A percentile compares a stretch with the other conserved stretches of the same genome.
Evolutionary conservation across 2,329 filamentous ascomycete genomes (phyloP).

Genomic region (Scortechinia acanthostroma): DNA sequence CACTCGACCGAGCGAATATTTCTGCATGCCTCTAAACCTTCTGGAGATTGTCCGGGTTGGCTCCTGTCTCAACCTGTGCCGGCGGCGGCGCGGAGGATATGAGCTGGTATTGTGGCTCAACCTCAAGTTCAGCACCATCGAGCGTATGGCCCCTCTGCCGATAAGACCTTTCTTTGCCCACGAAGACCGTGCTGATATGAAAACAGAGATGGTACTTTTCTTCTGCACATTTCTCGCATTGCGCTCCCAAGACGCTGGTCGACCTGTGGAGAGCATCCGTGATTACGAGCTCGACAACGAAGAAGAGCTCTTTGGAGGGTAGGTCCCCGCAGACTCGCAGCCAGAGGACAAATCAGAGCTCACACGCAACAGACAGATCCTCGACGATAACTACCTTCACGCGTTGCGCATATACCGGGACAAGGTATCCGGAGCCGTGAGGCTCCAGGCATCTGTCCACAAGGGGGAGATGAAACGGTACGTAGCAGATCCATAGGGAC

Average conservation of each 20-base stretch:
- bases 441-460: conserved; percentile 46
- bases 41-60: conserved; percentile 28
- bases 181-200: not conserved
- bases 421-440: conserved; percentile 35
- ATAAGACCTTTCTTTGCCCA: conserved; percentile 3
- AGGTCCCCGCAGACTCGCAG: conserved; percentile 8
- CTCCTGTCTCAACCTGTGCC: conserved; percentile 27
- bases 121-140: conserved; percentile 43
- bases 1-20: conserved; percentile 24
- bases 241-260: conserved; percentile 41
- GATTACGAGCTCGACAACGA: conserved; percentile 39
- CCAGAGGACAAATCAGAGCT: conserved; percentile 5
- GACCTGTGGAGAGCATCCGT: conserved; percentile 26
- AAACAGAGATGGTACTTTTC: conserved; percentile 43
- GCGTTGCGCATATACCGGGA: conserved; percentile 46
- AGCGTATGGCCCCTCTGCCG: conserved; percentile 27
- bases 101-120: conserved; percentile 11
- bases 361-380: conserved; percentile 31
- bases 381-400: conserved; percentile 40
- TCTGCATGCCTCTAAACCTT: conserved; percentile 39
- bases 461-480: conserved; percentile 39
- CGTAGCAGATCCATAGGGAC: not conserved
- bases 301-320: conserved; percentile 39
- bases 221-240: conserved; percentile 47
- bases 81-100: conserved; percentile 14